Percentiles rank a stretch among this genome's conserved stretches.
phyloP scores from a whole-genome alignment of 164 flowering plant genomes.

The Stephania japonica region DNA sequence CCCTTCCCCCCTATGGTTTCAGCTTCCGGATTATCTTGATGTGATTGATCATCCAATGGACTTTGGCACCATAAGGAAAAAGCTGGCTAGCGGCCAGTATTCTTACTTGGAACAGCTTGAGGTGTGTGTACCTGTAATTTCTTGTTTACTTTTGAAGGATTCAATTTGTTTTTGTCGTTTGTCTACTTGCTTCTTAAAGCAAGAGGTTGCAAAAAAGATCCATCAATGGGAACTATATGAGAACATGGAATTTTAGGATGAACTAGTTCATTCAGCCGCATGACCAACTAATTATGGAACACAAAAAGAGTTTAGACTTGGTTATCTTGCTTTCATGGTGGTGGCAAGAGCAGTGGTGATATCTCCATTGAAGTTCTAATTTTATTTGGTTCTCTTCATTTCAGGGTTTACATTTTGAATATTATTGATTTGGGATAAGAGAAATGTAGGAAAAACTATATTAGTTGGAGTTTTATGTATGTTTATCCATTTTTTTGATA shows the following conservation, averaged over 20 bases:
- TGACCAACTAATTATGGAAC: too few species aligned
- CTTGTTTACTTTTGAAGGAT: neutral
- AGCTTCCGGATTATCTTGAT: slow-evolving; percentile 97
- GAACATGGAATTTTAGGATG: too few species aligned
- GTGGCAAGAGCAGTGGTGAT: neutral
- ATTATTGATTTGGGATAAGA: neutral
- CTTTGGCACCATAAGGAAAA: slow-evolving; percentile 85
- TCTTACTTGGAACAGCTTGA: slow-evolving; percentile 67
- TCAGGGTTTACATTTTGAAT: neutral
- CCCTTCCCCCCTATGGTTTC: slow-evolving; percentile 3
- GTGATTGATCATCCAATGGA: slow-evolving; percentile 92
- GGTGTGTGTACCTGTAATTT: slow-evolving; percentile 36
- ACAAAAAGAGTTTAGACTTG: neutral
- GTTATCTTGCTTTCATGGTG: neutral
- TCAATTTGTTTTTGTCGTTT: neutral
- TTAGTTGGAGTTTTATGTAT: neutral
- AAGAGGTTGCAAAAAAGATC: too few species aligned
- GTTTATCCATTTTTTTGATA: neutral
- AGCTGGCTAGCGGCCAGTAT: slow-evolving; percentile 65
- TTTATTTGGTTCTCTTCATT: neutral
- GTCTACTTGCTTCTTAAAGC: too few species aligned
- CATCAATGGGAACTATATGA: too few species aligned
- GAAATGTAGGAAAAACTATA: neutral
- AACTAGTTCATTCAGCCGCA: neutral
- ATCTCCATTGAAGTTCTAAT: neutral